Evolutionary conservation across 148 eudicot species (phyloP).

Genomic region (Vaccinium macrocarpon): DNA sequence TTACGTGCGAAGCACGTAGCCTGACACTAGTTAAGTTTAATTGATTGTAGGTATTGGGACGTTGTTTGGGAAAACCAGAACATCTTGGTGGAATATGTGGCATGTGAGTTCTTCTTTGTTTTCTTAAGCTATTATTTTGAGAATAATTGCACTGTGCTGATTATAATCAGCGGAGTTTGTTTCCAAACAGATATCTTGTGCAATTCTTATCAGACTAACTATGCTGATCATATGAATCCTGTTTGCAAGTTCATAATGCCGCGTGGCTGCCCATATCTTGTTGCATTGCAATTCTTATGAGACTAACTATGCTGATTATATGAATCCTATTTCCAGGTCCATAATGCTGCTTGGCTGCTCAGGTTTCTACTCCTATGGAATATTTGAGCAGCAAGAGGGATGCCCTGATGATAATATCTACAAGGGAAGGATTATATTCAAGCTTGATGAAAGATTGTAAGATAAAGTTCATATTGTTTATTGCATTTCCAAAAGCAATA

Average conservation of each 20-base stretch:
- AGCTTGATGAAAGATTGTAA: slow-evolving; percentile 50
- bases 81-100: slow-evolving; percentile 24
- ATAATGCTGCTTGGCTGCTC: slow-evolving; percentile 55
- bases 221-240: neutral
- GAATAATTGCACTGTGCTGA: neutral
- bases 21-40: too few relatives aligned
- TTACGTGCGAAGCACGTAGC: too few relatives aligned
- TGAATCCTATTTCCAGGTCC: slow-evolving; percentile 36
- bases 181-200: neutral
- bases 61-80: slow-evolving; percentile 30
- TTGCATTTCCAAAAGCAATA: neutral
- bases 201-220: neutral
- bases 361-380: slow-evolving; percentile 69
- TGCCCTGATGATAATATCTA: slow-evolving; percentile 35
- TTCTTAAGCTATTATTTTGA: neutral
- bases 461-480: neutral
- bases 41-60: slow-evolving; percentile 52
- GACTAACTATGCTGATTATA: neutral
- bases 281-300: too few relatives aligned
- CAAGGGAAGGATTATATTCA: slow-evolving; percentile 57
- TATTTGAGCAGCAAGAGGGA: slow-evolving; percentile 42
- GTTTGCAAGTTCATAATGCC: slow-evolving; percentile 59
- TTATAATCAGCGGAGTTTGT: neutral
- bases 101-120: slow-evolving; percentile 17
- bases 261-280: slow-evolving; percentile 33